Evolutionary conservation across 345 rosid species (phyloP).

Genomic region (Ricinus communis): DNA sequence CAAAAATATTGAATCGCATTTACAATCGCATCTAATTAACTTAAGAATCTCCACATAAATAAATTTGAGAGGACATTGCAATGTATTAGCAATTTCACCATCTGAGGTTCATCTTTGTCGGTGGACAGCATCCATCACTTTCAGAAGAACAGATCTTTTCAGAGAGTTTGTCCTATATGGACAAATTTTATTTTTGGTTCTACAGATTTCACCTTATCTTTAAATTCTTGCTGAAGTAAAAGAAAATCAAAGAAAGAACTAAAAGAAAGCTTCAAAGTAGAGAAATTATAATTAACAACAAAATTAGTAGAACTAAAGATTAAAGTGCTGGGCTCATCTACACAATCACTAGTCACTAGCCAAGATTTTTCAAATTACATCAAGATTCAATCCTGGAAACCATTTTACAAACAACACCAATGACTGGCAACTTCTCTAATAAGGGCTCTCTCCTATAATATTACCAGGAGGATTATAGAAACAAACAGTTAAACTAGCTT

Average conservation of each 20-base stretch:
- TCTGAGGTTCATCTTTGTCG: constrained; percentile 5
- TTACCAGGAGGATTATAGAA: constrained; percentile 89
- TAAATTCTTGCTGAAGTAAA: not conserved
- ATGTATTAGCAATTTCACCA: not conserved
- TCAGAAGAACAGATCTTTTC: too few relatives aligned
- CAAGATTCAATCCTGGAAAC: not conserved
- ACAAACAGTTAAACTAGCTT: constrained; percentile 63
- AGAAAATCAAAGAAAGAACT: too few relatives aligned
- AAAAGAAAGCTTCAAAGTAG: not conserved
- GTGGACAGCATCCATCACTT: too few relatives aligned
- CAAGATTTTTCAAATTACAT: constrained; percentile 3
- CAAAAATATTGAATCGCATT: too few relatives aligned
- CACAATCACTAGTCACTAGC: not conserved
- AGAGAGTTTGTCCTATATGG: too few relatives aligned
- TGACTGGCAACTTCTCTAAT: constrained; percentile 30
- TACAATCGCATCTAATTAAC: too few relatives aligned
- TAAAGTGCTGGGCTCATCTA: too few relatives aligned
- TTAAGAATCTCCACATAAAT: too few relatives aligned
- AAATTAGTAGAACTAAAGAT: not conserved
- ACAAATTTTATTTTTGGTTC: too few relatives aligned
- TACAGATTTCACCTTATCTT: too few relatives aligned
- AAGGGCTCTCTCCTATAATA: constrained; percentile 65
- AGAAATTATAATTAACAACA: too few relatives aligned
- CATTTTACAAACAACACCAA: not conserved
- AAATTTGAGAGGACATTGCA: not conserved